phyloP scores from a whole-genome alignment of 805 yeast species.

The Alloascoidea africana region DNA sequence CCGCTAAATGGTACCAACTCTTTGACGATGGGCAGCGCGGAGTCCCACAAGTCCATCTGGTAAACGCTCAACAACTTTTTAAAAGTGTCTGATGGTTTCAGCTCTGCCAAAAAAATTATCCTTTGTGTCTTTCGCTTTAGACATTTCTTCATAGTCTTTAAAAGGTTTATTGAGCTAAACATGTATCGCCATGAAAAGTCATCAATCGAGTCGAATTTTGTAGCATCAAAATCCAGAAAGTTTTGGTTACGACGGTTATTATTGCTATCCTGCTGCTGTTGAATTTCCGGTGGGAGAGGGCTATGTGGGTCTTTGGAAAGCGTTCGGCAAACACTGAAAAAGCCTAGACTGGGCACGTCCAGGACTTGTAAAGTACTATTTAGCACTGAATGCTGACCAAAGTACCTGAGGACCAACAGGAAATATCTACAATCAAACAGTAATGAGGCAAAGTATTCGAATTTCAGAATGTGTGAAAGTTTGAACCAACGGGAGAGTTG shows the following conservation, averaged over 20 bases:
- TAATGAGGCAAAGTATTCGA: constrained; percentile 55
- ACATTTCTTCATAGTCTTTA: constrained; percentile 40
- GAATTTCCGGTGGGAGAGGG: neutral
- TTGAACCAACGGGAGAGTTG: constrained; percentile 66
- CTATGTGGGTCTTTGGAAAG: constrained; percentile 6
- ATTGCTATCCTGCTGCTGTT: too few species aligned
- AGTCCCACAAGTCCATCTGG: constrained; percentile 46
- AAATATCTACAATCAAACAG: constrained; percentile 60
- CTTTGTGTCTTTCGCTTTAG: constrained; percentile 63
- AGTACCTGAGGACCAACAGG: constrained; percentile 19
- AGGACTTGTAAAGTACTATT: constrained; percentile 10
- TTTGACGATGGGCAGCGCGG: constrained; percentile 61
- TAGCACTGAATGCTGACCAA: constrained; percentile 11
- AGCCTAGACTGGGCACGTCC: constrained; percentile 10
- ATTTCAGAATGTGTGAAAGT: constrained; percentile 60
- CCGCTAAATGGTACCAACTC: constrained; percentile 83
- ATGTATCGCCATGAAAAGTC: constrained; percentile 12
- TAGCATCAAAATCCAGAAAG: constrained; percentile 3
- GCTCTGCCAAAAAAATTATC: constrained; percentile 43
- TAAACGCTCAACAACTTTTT: constrained; percentile 44
- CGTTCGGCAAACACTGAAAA: constrained; percentile 11
- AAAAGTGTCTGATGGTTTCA: constrained; percentile 46
- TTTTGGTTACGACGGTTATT: too few species aligned
- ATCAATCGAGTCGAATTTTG: constrained; percentile 3
- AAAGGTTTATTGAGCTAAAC: constrained; percentile 25